Conservation (phyloP, 768 basidiomycete genomes). For the Rubroboletus pulcherrimus region DNA sequence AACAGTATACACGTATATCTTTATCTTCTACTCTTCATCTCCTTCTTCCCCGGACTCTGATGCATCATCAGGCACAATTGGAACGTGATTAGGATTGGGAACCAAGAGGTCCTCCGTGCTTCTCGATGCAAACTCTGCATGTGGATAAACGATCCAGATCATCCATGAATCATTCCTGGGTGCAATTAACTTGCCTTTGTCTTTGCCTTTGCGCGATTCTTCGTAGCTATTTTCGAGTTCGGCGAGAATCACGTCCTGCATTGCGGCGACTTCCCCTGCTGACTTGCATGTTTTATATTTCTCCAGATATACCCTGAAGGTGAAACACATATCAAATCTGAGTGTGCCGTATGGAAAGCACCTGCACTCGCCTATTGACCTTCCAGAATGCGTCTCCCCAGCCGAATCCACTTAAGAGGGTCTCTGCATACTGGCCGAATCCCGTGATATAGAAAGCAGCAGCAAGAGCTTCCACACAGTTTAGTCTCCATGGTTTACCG, state of each 20-base stretch:
- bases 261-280: conserved; percentile 51
- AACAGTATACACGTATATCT: neutral
- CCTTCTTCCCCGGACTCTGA: conserved; percentile 13
- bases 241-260: conserved; percentile 66
- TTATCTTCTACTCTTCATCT: conserved; percentile 8
- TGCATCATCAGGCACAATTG: conserved; percentile 16
- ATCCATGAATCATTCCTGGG: neutral
- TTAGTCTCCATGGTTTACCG: conserved; percentile 93
- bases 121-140: conserved; percentile 18
- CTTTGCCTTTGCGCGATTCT: conserved; percentile 43
- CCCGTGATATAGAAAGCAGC: conserved; percentile 95
- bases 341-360: neutral
- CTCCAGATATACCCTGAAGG: conserved; percentile 48
- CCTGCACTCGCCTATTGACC: conserved; percentile 62
- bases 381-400: conserved; percentile 89
- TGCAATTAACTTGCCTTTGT: conserved; percentile 40
- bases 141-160: neutral
- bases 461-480: conserved; percentile 92
- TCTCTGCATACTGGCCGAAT: conserved; percentile 75
- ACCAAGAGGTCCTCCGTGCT: conserved; percentile 60
- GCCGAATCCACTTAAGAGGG: conserved; percentile 75
- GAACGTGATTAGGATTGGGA: conserved; percentile 62
- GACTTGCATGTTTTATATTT: conserved; percentile 71
- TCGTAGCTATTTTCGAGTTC: conserved; percentile 64
- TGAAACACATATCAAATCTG: neutral